Conservation (phyloP, 805 yeast genomes). For the Ogataea kodamae region DNA sequence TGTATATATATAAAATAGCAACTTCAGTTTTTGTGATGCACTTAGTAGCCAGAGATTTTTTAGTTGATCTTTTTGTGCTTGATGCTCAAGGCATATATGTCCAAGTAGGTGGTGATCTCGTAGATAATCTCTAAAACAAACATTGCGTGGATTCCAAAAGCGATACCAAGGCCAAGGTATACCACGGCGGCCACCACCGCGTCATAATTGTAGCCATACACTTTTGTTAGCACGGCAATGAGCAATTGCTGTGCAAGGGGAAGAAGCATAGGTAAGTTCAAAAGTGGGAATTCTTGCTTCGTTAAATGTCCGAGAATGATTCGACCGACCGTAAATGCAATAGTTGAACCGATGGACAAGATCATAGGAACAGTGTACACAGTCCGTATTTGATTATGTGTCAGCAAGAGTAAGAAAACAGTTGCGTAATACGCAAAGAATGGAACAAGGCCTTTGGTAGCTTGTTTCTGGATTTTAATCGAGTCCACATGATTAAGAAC, state of each 20-base stretch:
- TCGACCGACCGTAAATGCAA: constrained; percentile 88
- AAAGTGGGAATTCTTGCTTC: constrained; percentile 67
- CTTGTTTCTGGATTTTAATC: constrained; percentile 32
- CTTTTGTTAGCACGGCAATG: constrained; percentile 33
- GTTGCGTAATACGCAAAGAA: constrained; percentile 53
- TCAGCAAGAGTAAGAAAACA: constrained; percentile 43
- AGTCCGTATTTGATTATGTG: constrained; percentile 50
- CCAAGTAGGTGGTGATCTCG: constrained; percentile 75
- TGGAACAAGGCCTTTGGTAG: constrained; percentile 61
- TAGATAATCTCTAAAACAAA: constrained; percentile 75
- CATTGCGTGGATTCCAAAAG: constrained; percentile 64
- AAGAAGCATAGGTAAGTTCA: constrained; percentile 66
- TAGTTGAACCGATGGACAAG: constrained; percentile 65
- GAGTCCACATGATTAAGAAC: constrained; percentile 41
- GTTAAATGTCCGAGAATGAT: constrained; percentile 87
- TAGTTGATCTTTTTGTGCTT: constrained; percentile 62
- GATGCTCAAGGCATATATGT: constrained; percentile 79
- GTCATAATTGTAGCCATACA: constrained; percentile 39
- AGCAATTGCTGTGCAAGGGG: constrained; percentile 49
- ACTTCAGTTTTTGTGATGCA: no score
- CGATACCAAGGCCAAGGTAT: constrained; percentile 65
- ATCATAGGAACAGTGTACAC: constrained; percentile 52
- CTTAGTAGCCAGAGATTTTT: no score
- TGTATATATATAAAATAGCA: constrained; percentile 15
- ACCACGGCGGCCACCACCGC: constrained; percentile 48